Base-by-base conservation (phyloP, 192 early-diverging fungal species). In the Coemansia sp. region DNA sequence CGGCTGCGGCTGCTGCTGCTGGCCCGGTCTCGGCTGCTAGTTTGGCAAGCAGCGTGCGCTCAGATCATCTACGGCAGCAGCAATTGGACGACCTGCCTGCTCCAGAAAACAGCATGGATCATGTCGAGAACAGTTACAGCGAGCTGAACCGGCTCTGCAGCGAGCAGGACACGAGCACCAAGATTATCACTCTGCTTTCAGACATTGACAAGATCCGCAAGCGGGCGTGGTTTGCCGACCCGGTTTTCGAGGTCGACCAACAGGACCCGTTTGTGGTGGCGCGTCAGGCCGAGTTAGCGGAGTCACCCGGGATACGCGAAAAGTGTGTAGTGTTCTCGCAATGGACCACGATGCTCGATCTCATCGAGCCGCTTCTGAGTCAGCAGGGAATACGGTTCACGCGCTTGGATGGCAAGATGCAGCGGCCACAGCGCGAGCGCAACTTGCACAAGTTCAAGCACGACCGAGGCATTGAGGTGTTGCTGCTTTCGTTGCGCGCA, bases 241-340 rank as follows among this genome's bases (percentile, higher is more conserved):
- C 60, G 0, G 63, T 32, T 23, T 79, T 79, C 60, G 60, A 49
- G 24, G 76, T 79, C 10, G 76, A 79, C 54, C 70, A 73, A 54
- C 25, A 23, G 27, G 67, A 79, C 54, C 64, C 76, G 18, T 22
- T 53, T 7, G 76, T 79, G n/a, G 48, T 32, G 30, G 64, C 62
- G 41, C 63, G 76, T 18, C 51, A 55, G 27, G 54, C 25, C 12
- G 56, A 73, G 71, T 64, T 79, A 25, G 34, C 22, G 22, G 41
- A 53, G 24, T 30, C n/a, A 1, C 64, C 67, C n/a, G 56, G 26
- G 8, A 38, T 60, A 16, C 68, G 68, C 68, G 88, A 81, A 22
- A 95, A 96, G 69, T 88, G 86, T 21, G 91, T 98, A 4, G 88
- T 98, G 0, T 98, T 97, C 68, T 96, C 94, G 19, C 96, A 98